Conservation (phyloP, 2,329 filamentous ascomycete species). For the Emmonsiellopsis sp. region DNA sequence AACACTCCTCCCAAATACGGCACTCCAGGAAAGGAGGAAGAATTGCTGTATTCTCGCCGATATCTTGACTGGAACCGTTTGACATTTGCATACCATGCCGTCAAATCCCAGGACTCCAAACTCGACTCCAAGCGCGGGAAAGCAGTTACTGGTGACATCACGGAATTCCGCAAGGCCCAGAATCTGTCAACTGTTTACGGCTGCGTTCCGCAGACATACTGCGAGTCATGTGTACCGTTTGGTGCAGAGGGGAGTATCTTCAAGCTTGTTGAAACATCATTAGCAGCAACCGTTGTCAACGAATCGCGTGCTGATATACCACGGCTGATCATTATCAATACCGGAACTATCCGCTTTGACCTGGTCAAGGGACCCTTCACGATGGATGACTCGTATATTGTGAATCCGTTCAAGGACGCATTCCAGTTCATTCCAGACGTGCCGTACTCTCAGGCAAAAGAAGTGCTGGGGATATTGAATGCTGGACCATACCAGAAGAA, state of each 20-base stretch:
- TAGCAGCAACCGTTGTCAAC: constrained; percentile 43
- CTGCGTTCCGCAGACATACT: constrained; percentile 53
- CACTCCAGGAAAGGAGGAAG: constrained; percentile 2
- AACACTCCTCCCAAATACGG: neutral
- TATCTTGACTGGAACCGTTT: constrained; percentile 61
- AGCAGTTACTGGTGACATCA: constrained; percentile 42
- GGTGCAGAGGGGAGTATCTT: constrained; percentile 46
- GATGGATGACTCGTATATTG: constrained; percentile 23
- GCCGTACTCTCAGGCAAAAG: constrained; percentile 20
- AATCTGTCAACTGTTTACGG: constrained; percentile 50
- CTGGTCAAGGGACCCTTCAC: constrained; percentile 55
- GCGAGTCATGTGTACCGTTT: constrained; percentile 43
- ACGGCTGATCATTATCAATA: constrained; percentile 51
- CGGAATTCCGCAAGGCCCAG: constrained; percentile 40
- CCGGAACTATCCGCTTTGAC: constrained; percentile 53
- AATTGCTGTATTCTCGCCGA: constrained; percentile 42
- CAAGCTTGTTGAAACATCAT: constrained; percentile 41
- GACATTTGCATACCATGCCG: constrained; percentile 56
- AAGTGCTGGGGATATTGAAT: constrained; percentile 18
- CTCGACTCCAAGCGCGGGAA: constrained; percentile 44
- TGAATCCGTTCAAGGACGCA: constrained; percentile 19
- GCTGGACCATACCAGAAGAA: constrained; percentile 20
- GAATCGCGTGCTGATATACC: constrained; percentile 40
- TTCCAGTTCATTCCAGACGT: constrained; percentile 23
- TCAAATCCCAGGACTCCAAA: constrained; percentile 35